These are phyloP conservation scores for Exophiala xenobiotica DNA, from an alignment of 2,329 filamentous ascomycete species.

Conservation along the genomic window DNA sequence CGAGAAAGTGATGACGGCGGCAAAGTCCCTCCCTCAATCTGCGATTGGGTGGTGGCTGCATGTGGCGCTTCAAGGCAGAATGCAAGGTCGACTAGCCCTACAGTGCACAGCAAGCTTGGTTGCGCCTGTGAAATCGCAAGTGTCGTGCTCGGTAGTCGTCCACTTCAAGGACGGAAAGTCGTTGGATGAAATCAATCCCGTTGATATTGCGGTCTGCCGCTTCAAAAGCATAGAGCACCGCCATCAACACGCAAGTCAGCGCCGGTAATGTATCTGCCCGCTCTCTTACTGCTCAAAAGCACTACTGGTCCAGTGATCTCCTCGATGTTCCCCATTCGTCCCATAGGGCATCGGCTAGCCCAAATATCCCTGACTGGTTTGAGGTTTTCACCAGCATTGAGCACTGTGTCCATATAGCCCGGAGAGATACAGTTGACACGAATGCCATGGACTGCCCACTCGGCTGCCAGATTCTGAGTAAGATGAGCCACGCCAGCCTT, in stretches of 20 bases:
- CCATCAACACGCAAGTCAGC: constrained; percentile 66
- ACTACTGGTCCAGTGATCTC: constrained; percentile 65
- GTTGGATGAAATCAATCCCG: too few relatives aligned
- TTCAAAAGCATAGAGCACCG: constrained; percentile 37
- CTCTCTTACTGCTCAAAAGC: constrained; percentile 57
- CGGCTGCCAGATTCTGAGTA: constrained; percentile 65
- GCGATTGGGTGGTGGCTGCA: too few relatives aligned
- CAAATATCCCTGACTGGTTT: constrained; percentile 55
- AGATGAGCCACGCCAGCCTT: constrained; percentile 67
- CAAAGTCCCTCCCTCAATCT: too few relatives aligned
- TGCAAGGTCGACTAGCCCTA: too few relatives aligned
- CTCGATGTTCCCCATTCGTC: constrained; percentile 63
- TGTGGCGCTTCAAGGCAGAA: too few relatives aligned
- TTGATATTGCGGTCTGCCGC: too few relatives aligned
- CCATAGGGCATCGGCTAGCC: constrained; percentile 61
- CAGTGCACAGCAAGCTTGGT: too few relatives aligned
- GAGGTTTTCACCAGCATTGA: constrained; percentile 66
- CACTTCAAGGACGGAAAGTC: too few relatives aligned
- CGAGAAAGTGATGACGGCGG: too few relatives aligned
- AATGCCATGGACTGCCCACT: constrained; percentile 71
- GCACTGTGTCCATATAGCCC: constrained; percentile 74
- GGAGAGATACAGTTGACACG: constrained; percentile 69
- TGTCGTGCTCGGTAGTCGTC: too few relatives aligned
- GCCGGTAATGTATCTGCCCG: constrained; percentile 68
- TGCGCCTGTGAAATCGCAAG: too few relatives aligned